Conservation (phyloP, 129 eudicot species). For the Helichrysum umbraculigerum region DNA sequence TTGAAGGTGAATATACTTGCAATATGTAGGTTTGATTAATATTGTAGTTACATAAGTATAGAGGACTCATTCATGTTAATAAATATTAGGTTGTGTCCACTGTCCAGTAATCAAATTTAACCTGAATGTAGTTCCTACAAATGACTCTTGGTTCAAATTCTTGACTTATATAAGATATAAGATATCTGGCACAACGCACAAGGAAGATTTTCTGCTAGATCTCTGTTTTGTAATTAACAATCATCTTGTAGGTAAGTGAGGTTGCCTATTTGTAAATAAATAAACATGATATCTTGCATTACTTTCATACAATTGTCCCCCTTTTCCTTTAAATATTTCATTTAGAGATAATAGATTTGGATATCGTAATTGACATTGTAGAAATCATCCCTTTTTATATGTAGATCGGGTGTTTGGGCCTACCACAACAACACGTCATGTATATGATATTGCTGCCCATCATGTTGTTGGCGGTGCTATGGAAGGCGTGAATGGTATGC, state of each 20-base stretch:
- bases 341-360: background rate
- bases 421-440: constrained; percentile 97
- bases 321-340: constrained; percentile 10
- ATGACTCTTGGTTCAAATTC: constrained; percentile 20
- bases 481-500: constrained; percentile 93
- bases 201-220: constrained; percentile 7
- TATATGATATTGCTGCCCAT: constrained; percentile 95
- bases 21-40: constrained; percentile 2
- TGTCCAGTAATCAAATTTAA: constrained; percentile 4
- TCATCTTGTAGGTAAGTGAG: background rate
- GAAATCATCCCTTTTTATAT: constrained; percentile 6
- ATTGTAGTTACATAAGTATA: background rate
- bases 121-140: background rate
- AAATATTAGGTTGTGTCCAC: background rate
- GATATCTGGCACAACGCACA: background rate
- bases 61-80: constrained; percentile 11
- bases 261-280: background rate
- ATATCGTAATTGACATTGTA: constrained; percentile 3
- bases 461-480: constrained; percentile 90
- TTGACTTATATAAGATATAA: background rate
- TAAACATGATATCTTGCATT: background rate
- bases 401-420: constrained; percentile 98
- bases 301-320: background rate
- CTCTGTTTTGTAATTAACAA: constrained; percentile 12
- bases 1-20: constrained; percentile 14